These are phyloP conservation scores for Pythium volutum DNA, from an alignment of 352 stramenopile species.

Conservation along the genomic window DNA sequence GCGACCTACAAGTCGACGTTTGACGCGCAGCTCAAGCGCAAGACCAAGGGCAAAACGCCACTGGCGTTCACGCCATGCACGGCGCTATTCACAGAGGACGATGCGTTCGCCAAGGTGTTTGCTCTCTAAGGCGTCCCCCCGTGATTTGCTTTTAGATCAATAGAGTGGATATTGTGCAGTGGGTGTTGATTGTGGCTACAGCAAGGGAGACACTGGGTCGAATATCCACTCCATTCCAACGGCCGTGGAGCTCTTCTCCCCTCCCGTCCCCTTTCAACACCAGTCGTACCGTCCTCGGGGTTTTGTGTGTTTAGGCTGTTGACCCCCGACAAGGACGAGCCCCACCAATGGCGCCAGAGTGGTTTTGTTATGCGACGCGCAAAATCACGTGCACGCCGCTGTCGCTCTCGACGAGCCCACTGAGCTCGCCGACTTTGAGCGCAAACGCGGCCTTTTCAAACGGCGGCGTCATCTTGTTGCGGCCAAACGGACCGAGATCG, in stretches of 20 bases:
- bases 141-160: slow-evolving; percentile 15
- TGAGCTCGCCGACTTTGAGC: slow-evolving; percentile 93
- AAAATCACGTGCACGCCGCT: slow-evolving; percentile 97
- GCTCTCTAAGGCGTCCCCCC: slow-evolving; percentile 41
- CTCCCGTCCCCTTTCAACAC: too few relatives aligned
- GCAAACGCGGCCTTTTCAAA: slow-evolving; percentile 92
- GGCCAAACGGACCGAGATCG: slow-evolving; percentile 86
- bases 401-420: slow-evolving; percentile 94
- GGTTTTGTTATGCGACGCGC: slow-evolving; percentile 58
- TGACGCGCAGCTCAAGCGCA: slow-evolving; percentile 81
- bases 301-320: too few relatives aligned
- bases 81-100: slow-evolving; percentile 55
- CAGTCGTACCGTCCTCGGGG: too few relatives aligned
- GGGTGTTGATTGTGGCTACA: too few relatives aligned
- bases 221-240: too few relatives aligned
- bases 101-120: slow-evolving; percentile 70
- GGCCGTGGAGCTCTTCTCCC: too few relatives aligned
- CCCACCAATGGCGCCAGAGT: too few relatives aligned
- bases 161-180: slow-evolving; percentile 30
- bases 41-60: slow-evolving; percentile 72
- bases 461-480: slow-evolving; percentile 90
- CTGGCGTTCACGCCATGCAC: slow-evolving; percentile 66
- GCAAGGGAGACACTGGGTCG: too few relatives aligned
- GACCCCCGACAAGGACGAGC: too few relatives aligned
- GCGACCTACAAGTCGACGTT: slow-evolving; percentile 81